Evolutionary conservation across 2,329 filamentous ascomycete genomes (phyloP).

Genomic region (Colletotrichum tamarilloi): DNA sequence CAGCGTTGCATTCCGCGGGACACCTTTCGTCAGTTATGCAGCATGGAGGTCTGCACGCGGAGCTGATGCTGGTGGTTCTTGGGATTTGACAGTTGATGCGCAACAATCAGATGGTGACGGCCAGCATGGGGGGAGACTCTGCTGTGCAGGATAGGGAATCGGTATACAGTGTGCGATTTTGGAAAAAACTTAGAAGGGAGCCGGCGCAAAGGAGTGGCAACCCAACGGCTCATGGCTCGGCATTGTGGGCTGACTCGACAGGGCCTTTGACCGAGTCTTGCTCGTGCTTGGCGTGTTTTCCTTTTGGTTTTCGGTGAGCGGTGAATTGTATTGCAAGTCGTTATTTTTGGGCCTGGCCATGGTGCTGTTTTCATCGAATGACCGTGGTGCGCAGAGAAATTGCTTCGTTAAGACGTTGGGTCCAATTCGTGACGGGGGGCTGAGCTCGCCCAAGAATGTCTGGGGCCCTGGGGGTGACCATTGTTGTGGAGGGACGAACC

Average conservation of each 20-base stretch:
- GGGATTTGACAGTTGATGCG: conserved; percentile 11
- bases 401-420: conserved; percentile 9
- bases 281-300: background rate
- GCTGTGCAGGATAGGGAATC: background rate
- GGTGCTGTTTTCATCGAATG: conserved; percentile 4
- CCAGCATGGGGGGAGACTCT: background rate
- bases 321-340: background rate
- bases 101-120: conserved; percentile 12
- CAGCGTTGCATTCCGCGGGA: conserved; percentile 22
- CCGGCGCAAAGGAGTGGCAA: conserved; percentile 15
- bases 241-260: conserved; percentile 15
- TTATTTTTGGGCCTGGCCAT: background rate
- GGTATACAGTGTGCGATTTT: conserved; percentile 20
- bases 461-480: background rate
- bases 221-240: conserved; percentile 4
- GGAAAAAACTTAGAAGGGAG: background rate
- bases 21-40: conserved; percentile 4
- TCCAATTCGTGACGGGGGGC: background rate
- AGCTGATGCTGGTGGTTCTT: background rate
- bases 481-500: background rate
- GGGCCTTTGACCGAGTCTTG: background rate
- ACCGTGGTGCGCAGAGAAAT: conserved; percentile 18
- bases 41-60: background rate
- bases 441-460: background rate
- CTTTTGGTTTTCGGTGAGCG: conserved; percentile 12